A percentile compares a stretch with the other conserved stretches of the same genome.
Conservation (phyloP, 2,329 filamentous ascomycete genomes). For the Samsoniella hepiali region DNA sequence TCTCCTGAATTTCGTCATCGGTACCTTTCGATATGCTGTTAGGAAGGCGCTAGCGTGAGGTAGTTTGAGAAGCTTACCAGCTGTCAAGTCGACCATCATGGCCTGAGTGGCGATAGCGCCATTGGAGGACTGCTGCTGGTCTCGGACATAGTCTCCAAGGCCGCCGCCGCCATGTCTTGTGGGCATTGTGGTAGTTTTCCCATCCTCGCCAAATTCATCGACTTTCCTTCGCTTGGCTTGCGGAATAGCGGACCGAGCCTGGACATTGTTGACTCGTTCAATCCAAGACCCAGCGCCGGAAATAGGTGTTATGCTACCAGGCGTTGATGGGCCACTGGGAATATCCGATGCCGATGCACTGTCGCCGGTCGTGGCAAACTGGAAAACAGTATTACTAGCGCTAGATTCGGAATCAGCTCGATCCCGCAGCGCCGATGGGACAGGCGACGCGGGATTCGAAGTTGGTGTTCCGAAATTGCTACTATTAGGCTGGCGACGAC, state of each 20-base stretch:
- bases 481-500: slow-evolving; percentile 29
- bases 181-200: slow-evolving; percentile 32
- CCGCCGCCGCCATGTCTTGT: slow-evolving; percentile 49
- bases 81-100: slow-evolving; percentile 58
- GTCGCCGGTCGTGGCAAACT: slow-evolving; percentile 39
- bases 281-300: slow-evolving; percentile 60
- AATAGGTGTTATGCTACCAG: slow-evolving; percentile 25
- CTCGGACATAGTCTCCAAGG: slow-evolving; percentile 64
- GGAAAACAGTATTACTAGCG: slow-evolving; percentile 37
- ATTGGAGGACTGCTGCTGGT: slow-evolving; percentile 49
- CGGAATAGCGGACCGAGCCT: slow-evolving; percentile 56
- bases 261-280: slow-evolving; percentile 72
- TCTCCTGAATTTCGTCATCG: slow-evolving; percentile 57
- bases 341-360: slow-evolving; percentile 35
- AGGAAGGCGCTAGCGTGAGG: slow-evolving; percentile 23
- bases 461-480: slow-evolving; percentile 28
- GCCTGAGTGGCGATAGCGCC: slow-evolving; percentile 29
- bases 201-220: slow-evolving; percentile 43
- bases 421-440: slow-evolving; percentile 22
- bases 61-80: slow-evolving; percentile 36
- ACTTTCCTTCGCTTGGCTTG: slow-evolving; percentile 66
- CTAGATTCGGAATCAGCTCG: slow-evolving; percentile 28
- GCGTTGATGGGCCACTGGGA: slow-evolving; percentile 34
- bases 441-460: slow-evolving; percentile 26
- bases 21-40: slow-evolving; percentile 26